Base-by-base conservation (phyloP, 1,284 basidiomycete species). In the Ustilago loliicola region DNA sequence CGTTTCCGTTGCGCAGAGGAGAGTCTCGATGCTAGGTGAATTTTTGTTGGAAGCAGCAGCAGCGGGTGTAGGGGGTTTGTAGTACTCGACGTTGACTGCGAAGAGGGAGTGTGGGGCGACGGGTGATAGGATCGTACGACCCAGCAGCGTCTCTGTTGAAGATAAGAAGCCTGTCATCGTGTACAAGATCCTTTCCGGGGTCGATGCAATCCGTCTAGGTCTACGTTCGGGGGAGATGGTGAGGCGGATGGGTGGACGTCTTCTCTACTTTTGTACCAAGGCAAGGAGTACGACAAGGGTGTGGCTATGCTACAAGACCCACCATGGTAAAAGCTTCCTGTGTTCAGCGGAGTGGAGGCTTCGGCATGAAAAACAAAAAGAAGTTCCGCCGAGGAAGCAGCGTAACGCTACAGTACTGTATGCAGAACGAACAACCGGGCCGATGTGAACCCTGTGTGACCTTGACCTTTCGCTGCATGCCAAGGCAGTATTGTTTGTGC, bases 71-170 rank as follows among this genome's bases (percentile, higher is more conserved):
- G 60, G 21, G 6, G 69, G 53, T 40, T 72, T 74, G 57, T 54
- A 65, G 51, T 79, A 75, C 53, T 79, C 77, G 61, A 79, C 61
- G 13, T 76, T 72, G 69, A 79, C 77, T 19, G 72, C 66, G 25
- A 76, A 79, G 17, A 79, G 40, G 0, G 69, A 72, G 38, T 72
- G 68, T 15, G 72, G 77, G 15, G 77, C 77, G 10, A 79, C 59
- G 1, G 77, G 77, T 2, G 77, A 62, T 8, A 75, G 63, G 36
- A 79, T 58, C 0, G 72, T 72, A 21, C 77, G 29, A 7, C 72
- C 72, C 25, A 79, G 45, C 52, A 75, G 56, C 7, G 61, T 72
- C 19, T 72, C 72, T 25, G 69, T 79, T 0, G 72, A 75, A 1
- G 69, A 63, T 1, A 79, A 27, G 15, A 79, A 47, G 38, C 61